Percentiles rank a stretch among this genome's conserved stretches.
phyloP scores from a whole-genome alignment of 371 early-diverging fungal genomes.

The Syncephalastrum monosporum region DNA sequence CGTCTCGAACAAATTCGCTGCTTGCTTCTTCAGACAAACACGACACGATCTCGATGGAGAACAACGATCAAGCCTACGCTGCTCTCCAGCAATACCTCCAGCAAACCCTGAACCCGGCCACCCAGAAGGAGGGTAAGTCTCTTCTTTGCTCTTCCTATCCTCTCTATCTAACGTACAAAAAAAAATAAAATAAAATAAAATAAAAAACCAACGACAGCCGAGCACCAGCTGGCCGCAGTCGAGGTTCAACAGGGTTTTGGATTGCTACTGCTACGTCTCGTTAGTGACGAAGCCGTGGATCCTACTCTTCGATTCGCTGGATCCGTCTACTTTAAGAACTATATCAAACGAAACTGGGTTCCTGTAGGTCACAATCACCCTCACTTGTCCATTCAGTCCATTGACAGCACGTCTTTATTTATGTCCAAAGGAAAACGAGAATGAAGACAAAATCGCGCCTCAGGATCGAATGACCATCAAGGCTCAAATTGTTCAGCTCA shows the following conservation, averaged over 20 bases:
- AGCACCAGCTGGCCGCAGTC: slow-evolving; percentile 54
- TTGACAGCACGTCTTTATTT: background rate
- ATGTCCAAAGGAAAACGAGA: slow-evolving; percentile 46
- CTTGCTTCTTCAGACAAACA: too few relatives aligned
- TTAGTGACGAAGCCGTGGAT: slow-evolving; percentile 57
- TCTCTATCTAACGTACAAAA: background rate
- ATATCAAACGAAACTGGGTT: slow-evolving; percentile 85
- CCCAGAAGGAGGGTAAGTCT: slow-evolving; percentile 71
- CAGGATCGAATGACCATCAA: slow-evolving; percentile 85
- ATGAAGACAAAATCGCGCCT: slow-evolving; percentile 53
- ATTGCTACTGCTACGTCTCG: slow-evolving; percentile 68
- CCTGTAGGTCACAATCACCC: slow-evolving; percentile 46
- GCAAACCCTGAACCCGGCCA: slow-evolving; percentile 75
- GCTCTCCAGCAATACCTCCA: slow-evolving; percentile 68
- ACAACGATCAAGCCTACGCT: slow-evolving; percentile 58
- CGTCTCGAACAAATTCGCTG: too few relatives aligned
- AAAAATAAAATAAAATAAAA: too few relatives aligned
- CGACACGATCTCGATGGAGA: slow-evolving; percentile 29
- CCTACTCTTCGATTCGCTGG: slow-evolving; percentile 75
- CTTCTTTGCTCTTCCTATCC: background rate
- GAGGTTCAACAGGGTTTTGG: slow-evolving; percentile 76
- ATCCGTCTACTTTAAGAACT: slow-evolving; percentile 94
- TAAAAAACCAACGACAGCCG: slow-evolving; percentile 49
- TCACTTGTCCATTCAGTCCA: slow-evolving; percentile 1
- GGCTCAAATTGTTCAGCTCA: slow-evolving; percentile 75